These are phyloP conservation scores for Floccularia luteovirens DNA, from an alignment of 768 basidiomycete species.

Conservation along the genomic window DNA sequence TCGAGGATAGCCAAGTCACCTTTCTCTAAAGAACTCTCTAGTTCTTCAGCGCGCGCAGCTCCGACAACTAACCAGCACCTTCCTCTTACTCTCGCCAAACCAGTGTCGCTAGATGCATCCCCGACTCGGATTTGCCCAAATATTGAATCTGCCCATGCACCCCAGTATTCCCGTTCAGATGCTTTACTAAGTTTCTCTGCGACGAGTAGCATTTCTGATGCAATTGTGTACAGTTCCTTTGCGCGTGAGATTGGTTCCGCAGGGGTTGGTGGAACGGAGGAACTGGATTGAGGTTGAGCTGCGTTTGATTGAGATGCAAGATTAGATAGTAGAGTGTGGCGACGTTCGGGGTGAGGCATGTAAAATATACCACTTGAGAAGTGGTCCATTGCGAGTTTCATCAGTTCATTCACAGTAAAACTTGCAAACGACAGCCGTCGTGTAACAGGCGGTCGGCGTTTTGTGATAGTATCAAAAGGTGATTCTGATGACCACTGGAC, in stretches of 20 bases:
- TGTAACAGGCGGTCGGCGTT: conserved; percentile 41
- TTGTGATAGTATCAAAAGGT: conserved; percentile 41
- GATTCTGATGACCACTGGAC: conserved; percentile 49
- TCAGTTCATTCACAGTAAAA: conserved; percentile 39
- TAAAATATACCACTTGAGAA: conserved; percentile 64
- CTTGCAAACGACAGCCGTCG: conserved; percentile 36
- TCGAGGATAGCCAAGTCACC: conserved; percentile 29
- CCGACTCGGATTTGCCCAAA: conserved; percentile 53
- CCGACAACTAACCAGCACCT: conserved; percentile 51
- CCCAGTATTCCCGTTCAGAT: conserved; percentile 47
- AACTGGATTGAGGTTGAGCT: conserved; percentile 6
- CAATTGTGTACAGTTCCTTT: conserved; percentile 55
- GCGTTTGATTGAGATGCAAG: background rate
- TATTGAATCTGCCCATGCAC: conserved; percentile 51
- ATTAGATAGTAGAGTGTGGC: conserved; percentile 4
- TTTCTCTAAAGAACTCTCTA: conserved; percentile 45
- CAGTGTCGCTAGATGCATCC: background rate
- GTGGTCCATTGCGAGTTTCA: conserved; percentile 60
- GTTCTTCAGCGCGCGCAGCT: conserved; percentile 42
- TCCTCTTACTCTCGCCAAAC: conserved; percentile 38
- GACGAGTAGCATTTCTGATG: conserved; percentile 50
- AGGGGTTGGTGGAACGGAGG: conserved; percentile 6
- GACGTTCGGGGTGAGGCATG: conserved; percentile 45
- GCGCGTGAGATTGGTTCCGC: conserved; percentile 42
- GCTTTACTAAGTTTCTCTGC: conserved; percentile 45